These are phyloP conservation scores for Candida gorgasii DNA, from an alignment of 805 yeast genomes.

Conservation along the genomic window DNA sequence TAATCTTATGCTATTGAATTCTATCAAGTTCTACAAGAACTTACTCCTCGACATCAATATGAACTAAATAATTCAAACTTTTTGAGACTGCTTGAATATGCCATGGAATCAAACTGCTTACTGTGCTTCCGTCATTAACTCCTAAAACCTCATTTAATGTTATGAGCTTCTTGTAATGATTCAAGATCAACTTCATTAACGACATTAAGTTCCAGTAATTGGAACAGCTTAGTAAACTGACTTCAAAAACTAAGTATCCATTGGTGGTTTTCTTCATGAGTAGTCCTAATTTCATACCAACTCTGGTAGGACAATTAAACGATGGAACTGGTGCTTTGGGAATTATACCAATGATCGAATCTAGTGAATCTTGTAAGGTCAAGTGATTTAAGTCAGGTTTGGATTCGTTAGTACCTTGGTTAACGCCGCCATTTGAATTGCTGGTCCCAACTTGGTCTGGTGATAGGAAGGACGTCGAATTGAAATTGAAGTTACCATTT, in stretches of 20 bases:
- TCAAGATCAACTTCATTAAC: slow-evolving; percentile 54
- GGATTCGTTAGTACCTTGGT: not conserved
- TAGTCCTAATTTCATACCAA: slow-evolving; percentile 72
- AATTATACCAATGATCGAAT: slow-evolving; percentile 57
- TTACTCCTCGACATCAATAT: slow-evolving; percentile 49
- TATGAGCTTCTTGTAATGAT: slow-evolving; percentile 62
- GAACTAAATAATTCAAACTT: slow-evolving; percentile 57
- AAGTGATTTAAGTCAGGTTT: slow-evolving; percentile 16
- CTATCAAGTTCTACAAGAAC: too few species aligned
- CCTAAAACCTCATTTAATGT: slow-evolving; percentile 43
- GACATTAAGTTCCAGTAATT: slow-evolving; percentile 58
- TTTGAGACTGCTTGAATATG: slow-evolving; percentile 70
- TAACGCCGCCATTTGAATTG: not conserved
- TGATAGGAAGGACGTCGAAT: slow-evolving; percentile 6
- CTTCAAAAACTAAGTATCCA: slow-evolving; percentile 50
- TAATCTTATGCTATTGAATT: too few species aligned
- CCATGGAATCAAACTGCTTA: slow-evolving; percentile 59
- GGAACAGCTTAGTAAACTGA: slow-evolving; percentile 72
- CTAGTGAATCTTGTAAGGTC: slow-evolving; percentile 48
- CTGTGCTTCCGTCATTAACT: slow-evolving; percentile 15
- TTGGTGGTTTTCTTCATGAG: slow-evolving; percentile 43
- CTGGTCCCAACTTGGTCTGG: slow-evolving; percentile 5
- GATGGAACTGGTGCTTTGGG: slow-evolving; percentile 64
- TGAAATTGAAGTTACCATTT: slow-evolving; percentile 5
- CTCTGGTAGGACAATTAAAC: slow-evolving; percentile 67